phyloP scores from a whole-genome alignment of 345 rosid genomes.

The Salix arbutifolia region DNA sequence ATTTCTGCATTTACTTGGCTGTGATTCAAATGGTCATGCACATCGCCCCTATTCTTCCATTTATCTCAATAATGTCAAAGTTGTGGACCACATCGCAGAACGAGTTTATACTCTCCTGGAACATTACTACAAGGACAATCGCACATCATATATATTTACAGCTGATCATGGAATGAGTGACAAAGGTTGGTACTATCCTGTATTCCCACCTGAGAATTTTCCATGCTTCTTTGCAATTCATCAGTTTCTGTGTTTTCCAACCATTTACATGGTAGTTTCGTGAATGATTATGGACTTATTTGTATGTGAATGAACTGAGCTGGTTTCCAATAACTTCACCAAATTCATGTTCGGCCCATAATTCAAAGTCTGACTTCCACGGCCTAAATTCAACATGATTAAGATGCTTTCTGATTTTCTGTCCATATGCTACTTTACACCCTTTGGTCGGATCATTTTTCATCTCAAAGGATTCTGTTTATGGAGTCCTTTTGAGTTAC shows the following conservation, averaged over 20 bases:
- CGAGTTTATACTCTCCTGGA: slow-evolving; percentile 72
- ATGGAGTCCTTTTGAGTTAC: background rate
- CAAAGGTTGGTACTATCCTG: slow-evolving; percentile 52
- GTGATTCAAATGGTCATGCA: slow-evolving; percentile 98
- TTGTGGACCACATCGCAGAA: slow-evolving; percentile 81
- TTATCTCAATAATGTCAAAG: slow-evolving; percentile 93
- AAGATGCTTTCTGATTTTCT: background rate
- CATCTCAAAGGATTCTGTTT: background rate
- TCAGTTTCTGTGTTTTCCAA: background rate
- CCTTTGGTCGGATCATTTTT: background rate
- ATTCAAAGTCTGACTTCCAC: background rate
- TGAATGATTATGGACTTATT: background rate
- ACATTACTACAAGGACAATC: slow-evolving; percentile 80
- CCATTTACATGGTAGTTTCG: background rate
- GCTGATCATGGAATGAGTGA: slow-evolving; percentile 99
- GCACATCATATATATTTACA: slow-evolving; percentile 78
- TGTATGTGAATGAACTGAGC: background rate
- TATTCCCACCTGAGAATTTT: background rate
- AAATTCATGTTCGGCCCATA: background rate
- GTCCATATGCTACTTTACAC: background rate
- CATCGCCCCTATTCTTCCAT: slow-evolving; percentile 91
- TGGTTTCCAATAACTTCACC: background rate
- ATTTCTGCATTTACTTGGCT: slow-evolving; percentile 92
- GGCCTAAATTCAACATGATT: background rate
- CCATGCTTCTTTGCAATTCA: background rate